Conservation (phyloP, 2,329 filamentous ascomycete species). For the Cladophialophora exuberans region DNA sequence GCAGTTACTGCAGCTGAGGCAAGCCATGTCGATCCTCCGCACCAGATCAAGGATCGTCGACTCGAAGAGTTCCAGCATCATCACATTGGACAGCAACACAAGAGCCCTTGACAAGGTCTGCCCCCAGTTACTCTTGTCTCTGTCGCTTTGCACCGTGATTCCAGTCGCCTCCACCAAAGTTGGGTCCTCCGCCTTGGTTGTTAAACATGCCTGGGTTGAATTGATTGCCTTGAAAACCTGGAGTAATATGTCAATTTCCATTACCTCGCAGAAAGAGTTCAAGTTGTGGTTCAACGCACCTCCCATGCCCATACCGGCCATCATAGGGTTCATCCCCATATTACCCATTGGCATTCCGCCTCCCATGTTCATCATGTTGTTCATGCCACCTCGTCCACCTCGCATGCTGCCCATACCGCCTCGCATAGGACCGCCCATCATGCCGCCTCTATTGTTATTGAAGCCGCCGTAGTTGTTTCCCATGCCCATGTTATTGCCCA, state of each 20-base stretch:
- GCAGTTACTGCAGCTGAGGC: too few species aligned
- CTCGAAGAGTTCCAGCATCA: too few species aligned
- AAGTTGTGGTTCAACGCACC: constrained; percentile 41
- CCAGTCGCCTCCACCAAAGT: constrained; percentile 56
- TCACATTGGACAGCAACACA: background rate
- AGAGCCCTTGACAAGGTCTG: background rate
- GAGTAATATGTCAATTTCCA: constrained; percentile 4
- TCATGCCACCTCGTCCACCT: constrained; percentile 60
- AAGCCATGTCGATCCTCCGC: too few species aligned
- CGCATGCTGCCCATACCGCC: constrained; percentile 59
- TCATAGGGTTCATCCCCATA: constrained; percentile 66
- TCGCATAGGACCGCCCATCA: constrained; percentile 57
- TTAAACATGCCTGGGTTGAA: constrained; percentile 76
- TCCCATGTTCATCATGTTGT: constrained; percentile 60
- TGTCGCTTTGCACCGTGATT: constrained; percentile 82
- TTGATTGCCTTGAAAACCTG: constrained; percentile 38
- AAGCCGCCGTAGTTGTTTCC: constrained; percentile 55
- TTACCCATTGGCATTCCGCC: constrained; percentile 56
- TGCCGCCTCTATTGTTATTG: constrained; percentile 58
- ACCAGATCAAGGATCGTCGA: too few species aligned
- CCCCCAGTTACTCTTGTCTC: constrained; percentile 63
- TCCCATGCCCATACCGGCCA: constrained; percentile 55
- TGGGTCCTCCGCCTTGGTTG: constrained; percentile 46
- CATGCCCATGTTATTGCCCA: constrained; percentile 53
- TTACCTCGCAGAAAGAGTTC: constrained; percentile 16